Conservation (phyloP, 768 basidiomycete species). For the Suillus variegatus region DNA sequence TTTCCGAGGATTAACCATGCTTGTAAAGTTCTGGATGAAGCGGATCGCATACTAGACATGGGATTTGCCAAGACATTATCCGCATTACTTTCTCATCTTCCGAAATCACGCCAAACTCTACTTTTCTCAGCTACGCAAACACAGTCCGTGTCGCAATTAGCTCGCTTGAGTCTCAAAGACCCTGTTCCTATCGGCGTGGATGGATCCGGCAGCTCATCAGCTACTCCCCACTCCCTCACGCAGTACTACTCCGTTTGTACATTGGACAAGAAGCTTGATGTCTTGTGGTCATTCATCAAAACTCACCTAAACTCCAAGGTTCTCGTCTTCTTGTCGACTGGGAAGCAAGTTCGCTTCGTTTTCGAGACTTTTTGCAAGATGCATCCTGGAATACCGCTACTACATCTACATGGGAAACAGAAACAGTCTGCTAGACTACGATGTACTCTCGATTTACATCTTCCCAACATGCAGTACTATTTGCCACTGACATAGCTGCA, state of each 20-base stretch:
- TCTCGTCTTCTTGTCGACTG: slow-evolving; percentile 91
- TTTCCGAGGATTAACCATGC: slow-evolving; percentile 26
- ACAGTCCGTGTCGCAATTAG: slow-evolving; percentile 83
- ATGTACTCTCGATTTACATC: slow-evolving; percentile 85
- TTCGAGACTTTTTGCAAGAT: slow-evolving; percentile 95
- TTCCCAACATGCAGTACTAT: slow-evolving; percentile 80
- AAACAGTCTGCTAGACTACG: slow-evolving; percentile 87
- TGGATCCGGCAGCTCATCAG: slow-evolving; percentile 40
- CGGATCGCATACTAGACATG: slow-evolving; percentile 95
- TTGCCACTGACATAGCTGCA: slow-evolving; percentile 96
- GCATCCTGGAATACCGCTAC: slow-evolving; percentile 91
- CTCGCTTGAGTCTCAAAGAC: slow-evolving; percentile 83
- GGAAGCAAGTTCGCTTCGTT: slow-evolving; percentile 96
- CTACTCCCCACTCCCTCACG: slow-evolving; percentile 77
- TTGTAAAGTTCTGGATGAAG: slow-evolving; percentile 81
- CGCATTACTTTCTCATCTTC: slow-evolving; percentile 90
- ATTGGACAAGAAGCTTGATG: slow-evolving; percentile 86
- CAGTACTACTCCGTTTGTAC: slow-evolving; percentile 86
- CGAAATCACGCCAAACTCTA: slow-evolving; percentile 89
- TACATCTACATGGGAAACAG: slow-evolving; percentile 95
- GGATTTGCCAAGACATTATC: slow-evolving; percentile 89
- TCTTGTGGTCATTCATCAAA: slow-evolving; percentile 94
- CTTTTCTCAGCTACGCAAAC: slow-evolving; percentile 98
- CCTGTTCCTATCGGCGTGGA: slow-evolving; percentile 75
- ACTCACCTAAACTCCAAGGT: slow-evolving; percentile 89